These are phyloP conservation scores for Diaporthe ampelina DNA, from an alignment of 2,329 filamentous ascomycete species.

Conservation along the genomic window DNA sequence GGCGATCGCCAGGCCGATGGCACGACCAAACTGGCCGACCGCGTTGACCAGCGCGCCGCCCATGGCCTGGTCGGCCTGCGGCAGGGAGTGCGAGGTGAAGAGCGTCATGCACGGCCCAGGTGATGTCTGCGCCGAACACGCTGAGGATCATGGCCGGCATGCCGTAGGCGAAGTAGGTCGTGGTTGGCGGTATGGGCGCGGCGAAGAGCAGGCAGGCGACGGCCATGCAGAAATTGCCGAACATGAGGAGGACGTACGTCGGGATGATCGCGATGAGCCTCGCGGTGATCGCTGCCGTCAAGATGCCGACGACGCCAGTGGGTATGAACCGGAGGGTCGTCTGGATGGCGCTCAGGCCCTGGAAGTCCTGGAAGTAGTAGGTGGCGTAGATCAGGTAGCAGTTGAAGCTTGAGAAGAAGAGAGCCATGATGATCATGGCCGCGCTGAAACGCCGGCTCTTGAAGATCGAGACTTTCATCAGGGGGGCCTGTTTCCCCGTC, in stretches of 20 bases:
- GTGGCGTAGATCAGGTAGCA: slow-evolving; percentile 77
- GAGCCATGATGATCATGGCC: slow-evolving; percentile 74
- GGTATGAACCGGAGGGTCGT: slow-evolving; percentile 79
- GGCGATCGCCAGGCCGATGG: slow-evolving; percentile 75
- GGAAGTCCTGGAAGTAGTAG: slow-evolving; percentile 79
- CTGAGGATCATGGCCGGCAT: slow-evolving; percentile 76
- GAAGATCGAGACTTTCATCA: slow-evolving; percentile 79
- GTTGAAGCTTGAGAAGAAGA: slow-evolving; percentile 79
- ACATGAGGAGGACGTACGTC: slow-evolving; percentile 69
- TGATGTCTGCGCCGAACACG: slow-evolving; percentile 76
- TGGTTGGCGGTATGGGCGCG: slow-evolving; percentile 70
- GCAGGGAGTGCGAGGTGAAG: slow-evolving; percentile 74
- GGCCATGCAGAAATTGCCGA: slow-evolving; percentile 69
- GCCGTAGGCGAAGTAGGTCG: slow-evolving; percentile 77
- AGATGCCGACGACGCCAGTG: slow-evolving; percentile 70
- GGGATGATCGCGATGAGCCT: slow-evolving; percentile 70
- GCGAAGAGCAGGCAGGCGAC: slow-evolving; percentile 73
- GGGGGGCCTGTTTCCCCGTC: slow-evolving; percentile 62
- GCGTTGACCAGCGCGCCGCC: slow-evolving; percentile 79
- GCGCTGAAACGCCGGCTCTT: slow-evolving; percentile 70
- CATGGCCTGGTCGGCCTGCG: slow-evolving; percentile 74
- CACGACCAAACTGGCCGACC: slow-evolving; percentile 74
- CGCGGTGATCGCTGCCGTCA: slow-evolving; percentile 70
- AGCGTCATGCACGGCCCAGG: slow-evolving; percentile 76
- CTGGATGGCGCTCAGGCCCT: slow-evolving; percentile 71